phyloP scores from a whole-genome alignment of 164 flowering plant species.

The Umbellularia californica region DNA sequence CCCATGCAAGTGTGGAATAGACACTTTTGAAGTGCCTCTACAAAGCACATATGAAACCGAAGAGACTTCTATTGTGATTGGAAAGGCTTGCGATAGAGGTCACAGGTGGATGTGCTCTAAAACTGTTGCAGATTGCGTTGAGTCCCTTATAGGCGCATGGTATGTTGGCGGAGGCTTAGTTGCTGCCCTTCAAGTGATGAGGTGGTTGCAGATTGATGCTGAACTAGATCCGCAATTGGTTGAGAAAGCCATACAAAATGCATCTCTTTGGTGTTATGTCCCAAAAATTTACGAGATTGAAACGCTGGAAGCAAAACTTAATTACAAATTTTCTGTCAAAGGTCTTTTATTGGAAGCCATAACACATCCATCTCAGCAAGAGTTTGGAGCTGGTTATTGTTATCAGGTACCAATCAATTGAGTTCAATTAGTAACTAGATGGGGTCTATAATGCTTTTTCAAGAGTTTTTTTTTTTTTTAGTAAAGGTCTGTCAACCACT shows the following conservation, averaged over 20 bases:
- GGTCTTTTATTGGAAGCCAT: constrained; percentile 81
- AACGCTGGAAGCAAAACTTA: constrained; percentile 58
- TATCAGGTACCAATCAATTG: constrained; percentile 56
- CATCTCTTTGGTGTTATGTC: constrained; percentile 39
- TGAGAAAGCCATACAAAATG: constrained; percentile 42
- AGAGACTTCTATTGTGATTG: constrained; percentile 45
- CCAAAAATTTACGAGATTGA: constrained; percentile 43
- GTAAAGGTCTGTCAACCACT: too few relatives aligned
- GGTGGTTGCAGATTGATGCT: constrained; percentile 67
- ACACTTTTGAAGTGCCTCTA: constrained; percentile 68
- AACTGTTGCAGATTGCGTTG: constrained; percentile 86
- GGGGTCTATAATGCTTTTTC: background rate
- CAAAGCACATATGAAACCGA: constrained; percentile 40
- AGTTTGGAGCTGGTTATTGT: constrained; percentile 49
- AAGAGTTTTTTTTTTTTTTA: too few relatives aligned
- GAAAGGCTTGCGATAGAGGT: constrained; percentile 72
- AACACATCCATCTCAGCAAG: constrained; percentile 72
- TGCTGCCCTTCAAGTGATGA: constrained; percentile 65
- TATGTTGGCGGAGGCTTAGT: constrained; percentile 70
- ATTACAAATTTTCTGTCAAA: constrained; percentile 52
- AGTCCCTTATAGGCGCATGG: constrained; percentile 89
- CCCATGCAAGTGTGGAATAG: constrained; percentile 70
- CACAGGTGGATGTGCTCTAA: constrained; percentile 94
- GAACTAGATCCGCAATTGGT: constrained; percentile 47
- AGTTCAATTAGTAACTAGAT: background rate